These are phyloP conservation scores for Brettanomyces nanus DNA, from an alignment of 805 yeast species.

Conservation along the genomic window DNA sequence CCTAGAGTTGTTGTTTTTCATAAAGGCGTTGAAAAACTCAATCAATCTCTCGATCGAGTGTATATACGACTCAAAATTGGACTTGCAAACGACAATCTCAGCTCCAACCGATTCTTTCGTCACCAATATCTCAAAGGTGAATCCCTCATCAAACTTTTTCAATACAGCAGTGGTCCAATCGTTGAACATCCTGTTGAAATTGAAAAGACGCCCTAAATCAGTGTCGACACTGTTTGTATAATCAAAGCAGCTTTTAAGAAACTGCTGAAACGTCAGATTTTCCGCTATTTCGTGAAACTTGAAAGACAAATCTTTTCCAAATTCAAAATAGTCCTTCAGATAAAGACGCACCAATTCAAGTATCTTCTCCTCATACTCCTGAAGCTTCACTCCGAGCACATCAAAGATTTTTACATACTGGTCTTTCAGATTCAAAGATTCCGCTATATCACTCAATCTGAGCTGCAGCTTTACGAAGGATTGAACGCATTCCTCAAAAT, in stretches of 20 bases:
- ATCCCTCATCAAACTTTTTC: slow-evolving; percentile 9
- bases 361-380: slow-evolving; percentile 7
- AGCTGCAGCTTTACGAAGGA: slow-evolving; percentile 12
- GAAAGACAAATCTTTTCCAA: slow-evolving; percentile 8
- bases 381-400: slow-evolving; percentile 9
- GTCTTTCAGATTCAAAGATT: slow-evolving; percentile 6
- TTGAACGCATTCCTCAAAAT: slow-evolving; percentile 11
- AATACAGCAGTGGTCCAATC: slow-evolving; percentile 16
- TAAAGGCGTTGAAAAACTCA: slow-evolving; percentile 17
- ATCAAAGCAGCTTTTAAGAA: slow-evolving; percentile 10
- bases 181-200: slow-evolving; percentile 17
- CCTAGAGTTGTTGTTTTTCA: slow-evolving; percentile 7
- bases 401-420: slow-evolving; percentile 10
- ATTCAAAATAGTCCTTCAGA: slow-evolving; percentile 10
- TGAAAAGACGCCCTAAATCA: slow-evolving; percentile 10
- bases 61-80: slow-evolving; percentile 5
- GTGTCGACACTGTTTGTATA: slow-evolving; percentile 3
- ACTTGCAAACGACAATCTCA: background rate
- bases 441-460: slow-evolving; percentile 4
- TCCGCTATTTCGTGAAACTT: slow-evolving; percentile 7
- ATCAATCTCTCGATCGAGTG: slow-evolving; percentile 16
- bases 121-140: background rate
- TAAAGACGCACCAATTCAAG: slow-evolving; percentile 5
- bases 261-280: slow-evolving; percentile 11
- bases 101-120: background rate